phyloP scores from a whole-genome alignment of 2,329 filamentous ascomycete species.

The Arthrobotrys sphaeroides region DNA sequence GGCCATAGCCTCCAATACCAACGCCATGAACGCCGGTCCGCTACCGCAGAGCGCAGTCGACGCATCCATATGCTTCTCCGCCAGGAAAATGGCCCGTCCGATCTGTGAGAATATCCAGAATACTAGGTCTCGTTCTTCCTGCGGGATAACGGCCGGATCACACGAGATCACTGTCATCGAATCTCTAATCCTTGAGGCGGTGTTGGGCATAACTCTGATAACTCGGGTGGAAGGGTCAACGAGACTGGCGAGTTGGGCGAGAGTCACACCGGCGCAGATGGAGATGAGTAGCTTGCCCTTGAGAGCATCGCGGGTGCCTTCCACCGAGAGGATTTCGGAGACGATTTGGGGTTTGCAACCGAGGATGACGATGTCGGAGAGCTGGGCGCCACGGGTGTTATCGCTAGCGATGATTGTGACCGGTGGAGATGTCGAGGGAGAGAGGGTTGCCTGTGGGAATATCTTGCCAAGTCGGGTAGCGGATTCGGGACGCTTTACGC shows the following conservation, averaged over 20 bases:
- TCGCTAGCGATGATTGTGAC: slow-evolving; percentile 76
- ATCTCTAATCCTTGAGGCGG: slow-evolving; percentile 76
- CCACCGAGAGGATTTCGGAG: slow-evolving; percentile 71
- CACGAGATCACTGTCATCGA: slow-evolving; percentile 83
- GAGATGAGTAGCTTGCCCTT: slow-evolving; percentile 82
- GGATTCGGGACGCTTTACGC: slow-evolving; percentile 75
- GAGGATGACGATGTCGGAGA: slow-evolving; percentile 78
- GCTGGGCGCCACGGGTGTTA: slow-evolving; percentile 73
- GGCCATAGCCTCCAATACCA: slow-evolving; percentile 78
- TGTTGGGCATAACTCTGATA: slow-evolving; percentile 86
- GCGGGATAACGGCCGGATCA: slow-evolving; percentile 67
- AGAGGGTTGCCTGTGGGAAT: slow-evolving; percentile 65
- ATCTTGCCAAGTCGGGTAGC: slow-evolving; percentile 74
- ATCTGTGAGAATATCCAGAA: slow-evolving; percentile 81
- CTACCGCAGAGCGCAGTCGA: slow-evolving; percentile 78
- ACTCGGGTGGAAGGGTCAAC: slow-evolving; percentile 67
- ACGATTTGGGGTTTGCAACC: slow-evolving; percentile 83
- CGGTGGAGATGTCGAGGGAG: slow-evolving; percentile 60
- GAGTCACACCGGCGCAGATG: slow-evolving; percentile 80
- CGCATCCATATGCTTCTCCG: slow-evolving; percentile 75
- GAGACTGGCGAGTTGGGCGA: slow-evolving; percentile 72
- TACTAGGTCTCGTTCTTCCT: slow-evolving; percentile 68
- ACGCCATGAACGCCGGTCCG: slow-evolving; percentile 78
- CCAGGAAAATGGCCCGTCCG: slow-evolving; percentile 75
- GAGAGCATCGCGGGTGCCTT: slow-evolving; percentile 77